A percentile compares a stretch with the other conserved stretches of the same genome.
These are phyloP conservation scores for Cantharellus cinnabarinus DNA, from an alignment of 768 basidiomycete genomes.

Conservation along the genomic window DNA sequence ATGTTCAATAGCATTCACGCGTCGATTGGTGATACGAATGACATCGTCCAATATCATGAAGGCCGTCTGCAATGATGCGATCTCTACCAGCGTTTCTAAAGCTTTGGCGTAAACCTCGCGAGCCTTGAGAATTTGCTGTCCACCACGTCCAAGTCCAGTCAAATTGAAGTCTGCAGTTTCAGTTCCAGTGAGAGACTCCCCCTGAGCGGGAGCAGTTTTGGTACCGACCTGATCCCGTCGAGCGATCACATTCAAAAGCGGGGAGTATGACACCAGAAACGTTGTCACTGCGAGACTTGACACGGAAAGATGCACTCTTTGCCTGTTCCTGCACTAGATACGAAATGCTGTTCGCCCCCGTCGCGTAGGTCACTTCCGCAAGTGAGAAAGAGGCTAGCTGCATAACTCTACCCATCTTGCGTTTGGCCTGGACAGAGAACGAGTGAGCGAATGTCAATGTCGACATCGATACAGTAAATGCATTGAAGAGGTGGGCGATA, in stretches of 20 bases:
- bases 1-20: slow-evolving; percentile 97
- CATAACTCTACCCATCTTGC: slow-evolving; percentile 98
- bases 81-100: slow-evolving; percentile 87
- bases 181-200: neutral
- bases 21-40: slow-evolving; percentile 94
- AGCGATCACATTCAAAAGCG: slow-evolving; percentile 81
- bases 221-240: slow-evolving; percentile 52
- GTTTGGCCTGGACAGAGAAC: slow-evolving; percentile 50
- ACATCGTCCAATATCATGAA: slow-evolving; percentile 98
- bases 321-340: slow-evolving; percentile 97
- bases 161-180: slow-evolving; percentile 65
- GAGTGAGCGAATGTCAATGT: neutral
- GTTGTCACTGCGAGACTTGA: slow-evolving; percentile 92
- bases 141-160: slow-evolving; percentile 90
- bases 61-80: slow-evolving; percentile 91
- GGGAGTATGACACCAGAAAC: slow-evolving; percentile 93
- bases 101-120: slow-evolving; percentile 97
- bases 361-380: slow-evolving; percentile 95
- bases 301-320: slow-evolving; percentile 74
- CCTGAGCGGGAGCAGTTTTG: neutral
- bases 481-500: neutral
- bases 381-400: slow-evolving; percentile 97
- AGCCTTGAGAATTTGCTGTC: slow-evolving; percentile 86
- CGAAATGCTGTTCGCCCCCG: slow-evolving; percentile 63
- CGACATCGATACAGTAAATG: neutral